Evolutionary conservation across 2,329 filamentous ascomycete genomes (phyloP), one percentile per base, ranked within the genome.

Genomic region (Zasmidium angulare): DNA sequence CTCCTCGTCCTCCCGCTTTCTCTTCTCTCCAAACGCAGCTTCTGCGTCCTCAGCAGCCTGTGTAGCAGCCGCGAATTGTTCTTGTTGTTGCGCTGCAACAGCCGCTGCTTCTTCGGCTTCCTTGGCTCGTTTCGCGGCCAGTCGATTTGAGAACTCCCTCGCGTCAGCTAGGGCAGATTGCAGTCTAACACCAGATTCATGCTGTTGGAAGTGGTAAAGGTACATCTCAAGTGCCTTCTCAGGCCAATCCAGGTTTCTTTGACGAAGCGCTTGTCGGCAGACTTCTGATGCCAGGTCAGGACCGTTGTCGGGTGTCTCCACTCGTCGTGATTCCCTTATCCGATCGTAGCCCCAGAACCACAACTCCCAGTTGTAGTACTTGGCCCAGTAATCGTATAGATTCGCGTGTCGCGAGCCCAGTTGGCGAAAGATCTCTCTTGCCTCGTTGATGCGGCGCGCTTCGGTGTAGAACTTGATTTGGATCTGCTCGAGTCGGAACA

Each of bases 351-450:
- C 79, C 83, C 85, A 87, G n/a, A 82, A 77, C 59, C 89, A 82
- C 82, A 98, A 88, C 76, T 98, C 95, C 89, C 92, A 98, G 55
- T 88, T 82, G 75, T 97, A 97, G 75, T 91, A 97, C 47, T 88
- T 86, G 56, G 93, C 82, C 95, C 95, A 99, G 73, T 98, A 98
- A 68, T 96, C 91, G 71, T 93, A 92, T 67, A 87, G 93, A 67
- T 91, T 85, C 26, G 87, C 86, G 57, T 91, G 86, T 19, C 83
- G 80, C n/a, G 84, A 78, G 21, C 84, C 83, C 26, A 98, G 81
- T 19, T 61, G 59, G 64, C 89, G 86, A 86, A 91, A 98, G 50
- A 89, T 85, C 17, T 83, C 82, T 43, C 95, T 86, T 1, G 93
- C 95, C 58, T 88, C 88, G 20, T 91, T 85, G 54, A 90, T 79